Base-by-base conservation (phyloP, 768 basidiomycete genomes). In the Stropharia rugosoannulata region DNA sequence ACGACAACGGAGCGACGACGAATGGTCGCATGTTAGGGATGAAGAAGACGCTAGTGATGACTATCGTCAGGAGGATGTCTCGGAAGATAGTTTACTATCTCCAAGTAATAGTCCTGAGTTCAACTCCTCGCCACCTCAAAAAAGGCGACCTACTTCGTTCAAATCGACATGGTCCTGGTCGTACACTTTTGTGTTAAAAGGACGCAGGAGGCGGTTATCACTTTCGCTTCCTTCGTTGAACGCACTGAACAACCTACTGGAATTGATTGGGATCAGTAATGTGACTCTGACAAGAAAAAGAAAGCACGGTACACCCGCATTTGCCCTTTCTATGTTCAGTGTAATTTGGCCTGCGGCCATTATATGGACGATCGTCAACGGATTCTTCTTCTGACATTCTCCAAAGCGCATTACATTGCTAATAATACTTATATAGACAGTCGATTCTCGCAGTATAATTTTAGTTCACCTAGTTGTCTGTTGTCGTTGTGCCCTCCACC, bases 181-280 rank as follows among this genome's bases (percentile, higher is more conserved):
- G 16, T 81, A 79, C 75, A 74, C 79, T 15, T 87, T 88, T 62
- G 74, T 76, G 19, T 74, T 86, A 51, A 65, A 73, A 25, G 84
- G 84, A 0, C 75, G 82, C 27, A 73, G 82, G 15, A 75, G 85
- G 57, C 79, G 82, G n/a, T 63, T 89, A 56, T 74, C 77, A 15
- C 16, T 87, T 12, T 67, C 71, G 5, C 53, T 76, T 27, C 83
- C 84, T 16, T 62, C 62, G 6, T 58, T 59, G 58, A 54, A 35
- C 5, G 57, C 62, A 11, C 22, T 68, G 16, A 48, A 57, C 42
- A 66, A 68, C 32, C 54, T 68, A 6, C 48, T 65, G 16, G 67
- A 68, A 36, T 57, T 66, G 10, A 42, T 65, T 42, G 65, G 64
- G 9, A 25, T 59, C 9, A 37, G 51, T 22, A 50, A 48, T 22